Conservation (phyloP, 2,329 filamentous ascomycete genomes). For the Calonectria fujianensis region DNA sequence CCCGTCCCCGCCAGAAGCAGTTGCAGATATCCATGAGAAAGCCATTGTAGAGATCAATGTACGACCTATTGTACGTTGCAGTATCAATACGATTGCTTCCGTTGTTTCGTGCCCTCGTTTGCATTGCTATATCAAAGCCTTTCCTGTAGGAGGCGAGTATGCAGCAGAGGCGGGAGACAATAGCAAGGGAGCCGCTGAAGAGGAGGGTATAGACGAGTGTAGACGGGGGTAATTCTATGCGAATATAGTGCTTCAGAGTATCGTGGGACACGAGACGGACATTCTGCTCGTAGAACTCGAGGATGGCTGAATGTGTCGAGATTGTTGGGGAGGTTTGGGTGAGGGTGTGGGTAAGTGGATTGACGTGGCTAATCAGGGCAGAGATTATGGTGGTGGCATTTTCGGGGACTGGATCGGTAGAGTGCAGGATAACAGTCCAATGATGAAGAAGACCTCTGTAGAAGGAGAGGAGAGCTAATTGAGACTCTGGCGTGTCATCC, state of each 20-base stretch:
- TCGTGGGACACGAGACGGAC: constrained; percentile 73
- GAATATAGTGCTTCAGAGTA: constrained; percentile 71
- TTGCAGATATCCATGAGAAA: constrained; percentile 93
- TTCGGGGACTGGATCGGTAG: constrained; percentile 60
- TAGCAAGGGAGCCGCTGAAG: constrained; percentile 78
- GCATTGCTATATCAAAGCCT: constrained; percentile 80
- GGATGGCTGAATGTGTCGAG: constrained; percentile 72
- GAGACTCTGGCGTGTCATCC: constrained; percentile 70
- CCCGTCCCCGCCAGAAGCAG: constrained; percentile 85
- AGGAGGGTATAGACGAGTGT: constrained; percentile 82
- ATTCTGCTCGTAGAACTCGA: constrained; percentile 82
- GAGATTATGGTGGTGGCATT: constrained; percentile 63
- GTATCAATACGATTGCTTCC: constrained; percentile 57
- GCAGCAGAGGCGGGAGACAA: constrained; percentile 80
- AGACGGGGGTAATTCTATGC: constrained; percentile 81
- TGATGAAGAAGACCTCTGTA: constrained; percentile 80
- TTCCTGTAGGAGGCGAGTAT: constrained; percentile 84
- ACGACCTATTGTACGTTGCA: constrained; percentile 72
- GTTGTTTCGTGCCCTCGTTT: constrained; percentile 60
- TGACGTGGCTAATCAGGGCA: constrained; percentile 69
- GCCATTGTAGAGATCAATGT: constrained; percentile 85
- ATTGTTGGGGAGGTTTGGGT: constrained; percentile 70
- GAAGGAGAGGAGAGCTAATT: constrained; percentile 77
- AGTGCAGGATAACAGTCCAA: constrained; percentile 70
- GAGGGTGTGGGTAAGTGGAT: constrained; percentile 75